Base-by-base conservation (phyloP, 768 basidiomycete species). In the Hemileccinum impolitum region DNA sequence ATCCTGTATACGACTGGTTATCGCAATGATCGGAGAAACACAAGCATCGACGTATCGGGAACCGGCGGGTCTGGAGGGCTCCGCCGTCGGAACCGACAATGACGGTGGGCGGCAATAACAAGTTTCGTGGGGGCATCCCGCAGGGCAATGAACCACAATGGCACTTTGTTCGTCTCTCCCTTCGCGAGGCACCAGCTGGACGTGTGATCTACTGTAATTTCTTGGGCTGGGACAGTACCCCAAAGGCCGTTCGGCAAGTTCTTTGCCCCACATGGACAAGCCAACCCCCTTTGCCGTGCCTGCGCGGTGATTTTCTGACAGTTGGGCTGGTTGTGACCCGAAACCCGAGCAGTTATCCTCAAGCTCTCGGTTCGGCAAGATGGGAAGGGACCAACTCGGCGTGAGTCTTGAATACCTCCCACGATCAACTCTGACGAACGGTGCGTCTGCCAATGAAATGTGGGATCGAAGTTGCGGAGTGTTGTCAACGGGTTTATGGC, bases 21-120 rank as follows among this genome's bases (percentile, higher is more conserved):
- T 39, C 25, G 43, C 9, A 45, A 57, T 44, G 14, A 62, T 66
- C 1, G 65, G 65, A 26, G 65, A 66, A 41, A 66, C 65, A 37
- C 47, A 52, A 30, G 53, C 57, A 41, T 66, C 64, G n/a, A 52
- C 59, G 19, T 68, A 64, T 55, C 39, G 59, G 32, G 55, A 4
- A 32, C 35, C n/a, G 21, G 35, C 17, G 15, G 25, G 19, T 41
- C 11, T 30, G 19, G 41, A 17, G 25, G 37, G n/a, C 9, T 49
- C 30, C 2, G 42, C 35, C 21, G 6, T 19, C 18, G 42, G 28
- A 35, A 18, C 19, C 6, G 46, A 46, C 5, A n/a, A 26, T 25
- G 19, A 14, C 10, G 18, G 3, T 5, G 28, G 18, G 30, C 23
- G 17, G 31, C 15, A 10, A 42, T 43, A 37, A 18, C 57, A 60